Conservation (phyloP, 768 basidiomycete species). For the Phanerochaete sordida region DNA sequence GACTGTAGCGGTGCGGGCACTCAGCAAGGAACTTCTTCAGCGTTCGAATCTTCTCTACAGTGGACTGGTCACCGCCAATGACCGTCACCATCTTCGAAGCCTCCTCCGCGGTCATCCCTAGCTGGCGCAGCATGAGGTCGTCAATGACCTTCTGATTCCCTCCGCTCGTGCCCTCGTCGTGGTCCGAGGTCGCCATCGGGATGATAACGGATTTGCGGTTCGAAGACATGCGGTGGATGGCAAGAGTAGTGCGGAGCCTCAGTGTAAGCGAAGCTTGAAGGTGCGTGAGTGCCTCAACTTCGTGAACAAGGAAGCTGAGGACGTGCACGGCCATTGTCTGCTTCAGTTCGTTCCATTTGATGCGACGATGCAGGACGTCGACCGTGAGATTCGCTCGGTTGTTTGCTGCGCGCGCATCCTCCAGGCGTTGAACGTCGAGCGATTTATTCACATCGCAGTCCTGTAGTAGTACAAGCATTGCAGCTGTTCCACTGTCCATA, state of each 20-base stretch:
- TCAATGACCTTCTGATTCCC: slow-evolving; percentile 5
- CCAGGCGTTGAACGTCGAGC: background rate
- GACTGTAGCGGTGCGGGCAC: background rate
- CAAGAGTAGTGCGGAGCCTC: background rate
- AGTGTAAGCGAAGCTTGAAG: background rate
- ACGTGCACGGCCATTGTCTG: background rate
- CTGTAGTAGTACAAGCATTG: slow-evolving; percentile 17
- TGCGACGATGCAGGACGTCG: background rate
- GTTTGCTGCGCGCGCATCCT: background rate
- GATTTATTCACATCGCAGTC: slow-evolving; percentile 5
- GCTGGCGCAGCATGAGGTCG: slow-evolving; percentile 2
- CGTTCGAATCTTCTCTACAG: background rate
- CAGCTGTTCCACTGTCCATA: slow-evolving; percentile 21
- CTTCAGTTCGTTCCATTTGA: background rate
- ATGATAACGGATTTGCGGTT: background rate
- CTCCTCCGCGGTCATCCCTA: background rate
- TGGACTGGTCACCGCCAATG: slow-evolving; percentile 6
- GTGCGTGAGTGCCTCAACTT: background rate
- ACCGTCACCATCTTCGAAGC: background rate
- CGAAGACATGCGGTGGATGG: background rate
- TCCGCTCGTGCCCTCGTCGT: slow-evolving; percentile 1
- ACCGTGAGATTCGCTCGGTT: background rate
- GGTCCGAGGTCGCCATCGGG: background rate
- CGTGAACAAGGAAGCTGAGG: background rate
- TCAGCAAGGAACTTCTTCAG: background rate